phyloP scores from a whole-genome alignment of 176 grass and related monocot species.

The Oryza australiensis region DNA sequence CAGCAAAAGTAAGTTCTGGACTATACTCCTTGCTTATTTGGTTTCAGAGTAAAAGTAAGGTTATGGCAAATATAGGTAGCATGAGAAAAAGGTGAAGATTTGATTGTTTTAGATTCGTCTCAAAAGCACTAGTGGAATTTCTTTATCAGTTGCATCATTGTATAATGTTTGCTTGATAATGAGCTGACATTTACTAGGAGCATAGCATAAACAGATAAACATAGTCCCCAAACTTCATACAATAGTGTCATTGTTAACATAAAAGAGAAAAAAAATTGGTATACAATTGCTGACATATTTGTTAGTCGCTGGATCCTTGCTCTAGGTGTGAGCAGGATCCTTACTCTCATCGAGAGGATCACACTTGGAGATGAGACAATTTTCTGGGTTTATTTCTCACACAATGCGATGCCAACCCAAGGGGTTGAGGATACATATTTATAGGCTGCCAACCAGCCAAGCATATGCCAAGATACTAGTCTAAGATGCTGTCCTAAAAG shows the following conservation, averaged over 20 bases:
- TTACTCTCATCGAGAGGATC: too few species aligned
- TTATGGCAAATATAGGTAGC: neutral
- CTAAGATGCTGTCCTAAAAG: too few species aligned
- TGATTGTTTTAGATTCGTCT: neutral
- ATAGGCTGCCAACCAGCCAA: too few species aligned
- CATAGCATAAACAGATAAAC: slow-evolving; percentile 4
- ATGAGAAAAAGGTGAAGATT: slow-evolving; percentile 1
- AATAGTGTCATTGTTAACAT: neutral
- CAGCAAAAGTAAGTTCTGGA: slow-evolving; percentile 60
- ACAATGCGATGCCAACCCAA: too few species aligned
- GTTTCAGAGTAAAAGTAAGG: neutral
- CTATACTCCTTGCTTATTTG: neutral
- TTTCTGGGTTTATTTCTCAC: too few species aligned
- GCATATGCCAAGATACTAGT: too few species aligned
- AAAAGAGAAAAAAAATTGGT: neutral
- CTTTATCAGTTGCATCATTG: neutral
- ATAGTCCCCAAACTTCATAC: neutral
- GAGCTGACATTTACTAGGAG: neutral
- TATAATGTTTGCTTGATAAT: neutral
- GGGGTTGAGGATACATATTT: too few species aligned
- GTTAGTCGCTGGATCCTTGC: too few species aligned
- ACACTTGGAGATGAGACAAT: too few species aligned
- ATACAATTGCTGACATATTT: neutral
- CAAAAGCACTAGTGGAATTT: neutral
- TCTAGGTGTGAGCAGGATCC: too few species aligned